Base-by-base conservation (phyloP, 2,329 filamentous ascomycete species). In the Aspergillus terreus region DNA sequence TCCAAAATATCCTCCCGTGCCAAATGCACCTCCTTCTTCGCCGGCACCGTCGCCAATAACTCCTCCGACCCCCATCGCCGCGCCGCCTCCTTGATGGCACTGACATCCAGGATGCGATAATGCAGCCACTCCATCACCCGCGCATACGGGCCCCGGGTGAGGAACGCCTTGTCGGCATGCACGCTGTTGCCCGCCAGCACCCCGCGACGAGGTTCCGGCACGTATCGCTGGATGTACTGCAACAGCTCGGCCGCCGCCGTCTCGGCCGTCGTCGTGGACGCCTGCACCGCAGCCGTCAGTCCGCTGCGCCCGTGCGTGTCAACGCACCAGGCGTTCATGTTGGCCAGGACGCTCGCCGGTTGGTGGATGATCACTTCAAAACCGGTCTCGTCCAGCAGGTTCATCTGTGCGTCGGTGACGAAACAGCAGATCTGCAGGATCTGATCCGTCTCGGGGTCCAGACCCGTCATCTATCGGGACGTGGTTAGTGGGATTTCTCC, bases 351-450 rank as follows among this genome's bases (percentile, higher is more conserved):
- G 49, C 82, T 77, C 63, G 84, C 78, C 1, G 84, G 78, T 62
- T 89, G 88, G 68, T 92, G 86, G 52, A 99, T 81, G 43, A 92
- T 78, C 25, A 82, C 82, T 64, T 95, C 89, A 78, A 88, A 96
- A 59, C 92, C 92, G 30, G 79, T 70, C 21, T 84, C 76, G 54
- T 96, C 90, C 23, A 95, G 73, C 32, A 95, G 70, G 51, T 88
- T 81, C 17, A 99, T 82, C 55, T 90, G 78, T 48, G 84, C 81
- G 60, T 92, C 88, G 6, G 94, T 99, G 67, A 99, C 82, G 71
- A 95, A 87, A 75, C 92, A 96, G 71, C 87, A 92, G 51, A 97
- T 87, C 63, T 95, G 91, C 65, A 97, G 84, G 64, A 97, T 94
- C 50, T 86, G 85, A 66, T 97, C 92, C 30, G 77, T 83, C 53